Evolutionary conservation across 1,139 yeast species (phyloP).

Genomic region (Meyerozyma carpophila): DNA sequence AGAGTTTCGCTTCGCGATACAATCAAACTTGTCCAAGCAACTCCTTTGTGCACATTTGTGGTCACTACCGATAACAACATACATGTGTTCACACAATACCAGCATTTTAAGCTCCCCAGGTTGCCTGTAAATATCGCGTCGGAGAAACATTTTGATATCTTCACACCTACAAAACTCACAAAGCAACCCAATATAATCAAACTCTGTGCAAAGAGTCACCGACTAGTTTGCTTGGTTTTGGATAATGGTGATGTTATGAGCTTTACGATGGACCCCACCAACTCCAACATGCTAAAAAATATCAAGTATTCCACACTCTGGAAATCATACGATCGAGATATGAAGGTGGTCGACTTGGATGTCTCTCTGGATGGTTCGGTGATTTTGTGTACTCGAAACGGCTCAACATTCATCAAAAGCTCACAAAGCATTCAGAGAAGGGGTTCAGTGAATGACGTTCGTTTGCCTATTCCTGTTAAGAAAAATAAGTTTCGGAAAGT

Average conservation of each 20-base stretch:
- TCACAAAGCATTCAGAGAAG: conserved; percentile 21
- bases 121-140: conserved; percentile 26
- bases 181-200: conserved; percentile 30
- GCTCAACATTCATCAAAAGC: conserved; percentile 48
- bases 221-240: conserved; percentile 37
- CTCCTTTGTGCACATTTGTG: conserved; percentile 69
- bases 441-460: conserved; percentile 28
- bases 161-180: conserved; percentile 48
- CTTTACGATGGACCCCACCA: conserved; percentile 17
- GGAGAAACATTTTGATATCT: conserved; percentile 45
- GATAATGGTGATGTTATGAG: conserved; percentile 49
- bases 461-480: conserved; percentile 19
- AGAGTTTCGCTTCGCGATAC: conserved; percentile 41
- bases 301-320: conserved; percentile 41
- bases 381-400: conserved; percentile 61
- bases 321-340: conserved; percentile 49
- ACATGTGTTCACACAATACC: conserved; percentile 56
- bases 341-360: conserved; percentile 57
- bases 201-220: conserved; percentile 29
- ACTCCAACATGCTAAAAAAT: conserved; percentile 21
- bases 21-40: conserved; percentile 56
- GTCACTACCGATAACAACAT: conserved; percentile 56
- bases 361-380: conserved; percentile 66
- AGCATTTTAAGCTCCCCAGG: conserved; percentile 46
- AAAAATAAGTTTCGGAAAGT: conserved; percentile 51